These are phyloP conservation scores for Priceomyces carsonii DNA, from an alignment of 805 yeast genomes.

Conservation along the genomic window DNA sequence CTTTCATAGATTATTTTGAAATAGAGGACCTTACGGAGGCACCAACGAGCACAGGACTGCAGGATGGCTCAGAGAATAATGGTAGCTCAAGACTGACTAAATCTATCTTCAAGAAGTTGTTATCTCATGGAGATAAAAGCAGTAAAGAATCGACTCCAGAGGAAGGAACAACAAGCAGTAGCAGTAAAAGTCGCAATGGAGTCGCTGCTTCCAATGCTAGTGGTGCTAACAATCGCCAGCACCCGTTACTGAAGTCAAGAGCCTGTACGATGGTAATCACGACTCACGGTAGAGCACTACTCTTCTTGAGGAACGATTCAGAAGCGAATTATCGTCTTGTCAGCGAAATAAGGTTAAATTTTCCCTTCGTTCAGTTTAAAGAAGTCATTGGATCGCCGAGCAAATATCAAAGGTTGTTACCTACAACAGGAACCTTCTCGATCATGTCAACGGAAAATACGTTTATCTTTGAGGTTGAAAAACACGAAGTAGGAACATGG, in stretches of 20 bases:
- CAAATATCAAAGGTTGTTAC: conserved; percentile 28
- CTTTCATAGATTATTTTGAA: conserved; percentile 57
- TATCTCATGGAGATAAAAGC: conserved; percentile 12
- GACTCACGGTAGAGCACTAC: conserved; percentile 59
- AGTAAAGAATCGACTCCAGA: conserved; percentile 9
- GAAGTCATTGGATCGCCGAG: conserved; percentile 49
- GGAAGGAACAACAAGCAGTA: conserved; percentile 6
- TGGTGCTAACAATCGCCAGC: conserved; percentile 10
- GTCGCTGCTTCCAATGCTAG: background rate
- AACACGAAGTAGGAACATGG: conserved; percentile 56
- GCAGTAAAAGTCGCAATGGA: conserved; percentile 1
- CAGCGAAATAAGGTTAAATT: conserved; percentile 55
- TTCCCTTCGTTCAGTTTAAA: conserved; percentile 54
- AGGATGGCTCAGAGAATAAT: conserved; percentile 1
- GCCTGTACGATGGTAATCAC: conserved; percentile 60
- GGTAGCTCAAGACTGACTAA: conserved; percentile 7
- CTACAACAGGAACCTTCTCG: conserved; percentile 52
- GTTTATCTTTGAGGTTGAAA: conserved; percentile 57
- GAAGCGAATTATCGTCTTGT: conserved; percentile 46
- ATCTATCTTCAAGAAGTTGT: conserved; percentile 18
- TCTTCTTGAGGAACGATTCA: conserved; percentile 48
- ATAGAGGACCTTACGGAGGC: conserved; percentile 16
- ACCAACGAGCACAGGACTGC: conserved; percentile 5
- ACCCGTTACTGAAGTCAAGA: conserved; percentile 38
- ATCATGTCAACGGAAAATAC: conserved; percentile 56